Conservation (phyloP, 164 flowering plant genomes). For the Tetrastigma voinierianum region DNA sequence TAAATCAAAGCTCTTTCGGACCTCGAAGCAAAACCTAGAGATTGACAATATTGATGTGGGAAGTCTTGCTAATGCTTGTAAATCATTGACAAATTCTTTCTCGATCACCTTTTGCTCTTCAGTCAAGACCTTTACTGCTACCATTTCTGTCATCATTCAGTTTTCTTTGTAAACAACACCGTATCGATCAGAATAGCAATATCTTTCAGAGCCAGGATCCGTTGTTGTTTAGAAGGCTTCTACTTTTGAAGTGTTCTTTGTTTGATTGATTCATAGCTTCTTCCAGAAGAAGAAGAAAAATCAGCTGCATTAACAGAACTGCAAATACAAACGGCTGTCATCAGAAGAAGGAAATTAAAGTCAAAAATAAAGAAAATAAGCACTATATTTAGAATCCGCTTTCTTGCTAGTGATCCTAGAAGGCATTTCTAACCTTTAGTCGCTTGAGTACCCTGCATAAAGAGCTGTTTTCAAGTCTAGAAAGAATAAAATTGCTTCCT, state of each 20-base stretch:
- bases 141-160: conserved; percentile 26
- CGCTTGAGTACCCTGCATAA: too few species aligned
- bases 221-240: conserved; percentile 21
- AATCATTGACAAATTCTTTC: conserved; percentile 35
- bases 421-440: too few species aligned
- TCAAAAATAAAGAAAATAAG: too few species aligned
- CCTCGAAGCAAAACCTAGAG: conserved; percentile 41
- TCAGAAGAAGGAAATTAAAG: neutral
- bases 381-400: too few species aligned
- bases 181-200: conserved; percentile 33
- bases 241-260: neutral
- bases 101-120: conserved; percentile 27
- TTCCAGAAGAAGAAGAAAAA: conserved; percentile 1
- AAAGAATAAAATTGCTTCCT: too few species aligned
- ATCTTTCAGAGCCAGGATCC: conserved; percentile 28
- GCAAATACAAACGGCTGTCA: neutral
- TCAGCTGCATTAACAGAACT: neutral
- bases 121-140: conserved; percentile 42
- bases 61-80: conserved; percentile 33
- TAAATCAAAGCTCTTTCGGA: conserved; percentile 34
- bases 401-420: too few species aligned
- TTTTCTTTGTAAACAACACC: conserved; percentile 44
- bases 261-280: neutral
- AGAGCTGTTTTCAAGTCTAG: too few species aligned
- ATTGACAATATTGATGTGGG: conserved; percentile 39